A percentile compares a stretch with the other conserved stretches of the same genome.
Conservation (phyloP, 306 rosid species). For the Medicago truncatula region MtrunA17r5.0-ANR NC_053049.1:35337001-35337500, state of each 20-base stretch:
- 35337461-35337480: constrained; percentile 15
- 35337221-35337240: constrained; percentile 52
- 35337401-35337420: background rate
- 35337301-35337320: constrained; percentile 61
- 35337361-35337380: constrained; percentile 51
- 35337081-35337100: constrained; percentile 35
- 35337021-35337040: background rate
- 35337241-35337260: constrained; percentile 48
- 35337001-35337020: background rate
- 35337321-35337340: constrained; percentile 44
- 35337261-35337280: constrained; percentile 51
- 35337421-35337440: constrained; percentile 17
- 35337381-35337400: constrained; percentile 38
- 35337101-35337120: constrained; percentile 42
- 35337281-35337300: constrained; percentile 55
- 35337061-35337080: constrained; percentile 17
- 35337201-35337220: constrained; percentile 57
- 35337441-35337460: constrained; percentile 14
- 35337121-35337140: constrained; percentile 45
- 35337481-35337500: background rate
- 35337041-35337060: constrained; percentile 12
- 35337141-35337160: constrained; percentile 43
- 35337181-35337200: constrained; percentile 43
- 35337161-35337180: constrained; percentile 50
- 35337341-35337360: constrained; percentile 62